Evolutionary conservation across 1,139 yeast species (phyloP).

Genomic region (Pichia sp.): DNA sequence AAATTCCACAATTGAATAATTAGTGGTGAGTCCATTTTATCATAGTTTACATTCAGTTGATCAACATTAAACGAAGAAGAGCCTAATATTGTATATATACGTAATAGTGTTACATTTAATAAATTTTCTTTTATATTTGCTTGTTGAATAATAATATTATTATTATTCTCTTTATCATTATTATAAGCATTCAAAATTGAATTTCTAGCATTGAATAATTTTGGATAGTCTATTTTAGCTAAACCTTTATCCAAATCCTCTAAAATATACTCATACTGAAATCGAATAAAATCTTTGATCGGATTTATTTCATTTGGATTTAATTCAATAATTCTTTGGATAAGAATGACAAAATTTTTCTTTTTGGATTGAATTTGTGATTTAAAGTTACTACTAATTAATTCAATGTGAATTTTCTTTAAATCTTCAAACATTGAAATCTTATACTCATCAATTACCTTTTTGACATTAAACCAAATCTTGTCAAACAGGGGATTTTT

Average conservation of each 20-base stretch:
- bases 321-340: conserved; percentile 54
- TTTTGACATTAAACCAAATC: conserved; percentile 64
- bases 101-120: conserved; percentile 18
- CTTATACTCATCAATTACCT: conserved; percentile 59
- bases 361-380: conserved; percentile 26
- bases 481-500: conserved; percentile 33
- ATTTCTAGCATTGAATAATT: conserved; percentile 30
- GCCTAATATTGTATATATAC: conserved; percentile 22
- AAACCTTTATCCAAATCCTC: conserved; percentile 33
- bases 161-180: not conserved
- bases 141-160: not conserved
- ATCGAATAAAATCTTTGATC: conserved; percentile 51
- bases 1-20: conserved; percentile 27
- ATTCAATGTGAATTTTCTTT: conserved; percentile 30
- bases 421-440: conserved; percentile 57
- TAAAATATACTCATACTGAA: conserved; percentile 38
- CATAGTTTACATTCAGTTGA: conserved; percentile 12
- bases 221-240: conserved; percentile 31
- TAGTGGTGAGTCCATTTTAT: conserved; percentile 24
- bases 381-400: conserved; percentile 18
- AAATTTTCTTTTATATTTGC: conserved; percentile 10
- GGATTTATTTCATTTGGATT: conserved; percentile 55
- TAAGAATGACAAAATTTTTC: conserved; percentile 45
- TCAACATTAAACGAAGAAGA: conserved; percentile 10
- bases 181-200: conserved; percentile 25